Evolutionary conservation across 306 rosid species (phyloP), one percentile per base, ranked within the genome.

Genomic region (Alnus rubra): DNA sequence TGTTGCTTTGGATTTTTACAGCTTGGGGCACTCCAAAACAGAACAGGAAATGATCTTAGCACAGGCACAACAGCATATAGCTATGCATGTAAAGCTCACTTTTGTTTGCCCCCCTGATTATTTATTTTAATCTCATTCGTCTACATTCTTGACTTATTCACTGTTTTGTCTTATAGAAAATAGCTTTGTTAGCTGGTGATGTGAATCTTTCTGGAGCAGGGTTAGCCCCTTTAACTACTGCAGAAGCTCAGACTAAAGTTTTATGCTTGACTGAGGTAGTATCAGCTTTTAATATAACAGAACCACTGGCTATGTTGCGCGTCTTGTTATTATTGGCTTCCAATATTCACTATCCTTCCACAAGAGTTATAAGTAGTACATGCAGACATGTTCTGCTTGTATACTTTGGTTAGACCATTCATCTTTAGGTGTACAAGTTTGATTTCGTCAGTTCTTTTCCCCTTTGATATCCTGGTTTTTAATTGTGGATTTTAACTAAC

Each of bases 21-120:
- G 88, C 86, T 84, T 82, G 3, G 88, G 86, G 69, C 97, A 92
- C 75, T 83, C 93, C 76, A 90, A 87, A 92, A 80, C 93, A 74
- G 97, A 92, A 76, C 93, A 92, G 83, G 97, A 92, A 63, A 78
- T 86, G 83, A 78, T 90, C 47, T 84, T 90, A 77, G 89, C 85
- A 49, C 91, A 82, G 85, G 94, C 94, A 56, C 97, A 92, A 71
- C 94, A 92, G 85, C 93, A 90, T 81, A 88, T 90, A 77, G 91
- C 93, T 48, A 86, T 88, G 84, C 97, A 92, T 88, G 97, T 82
- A 75, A 78, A 80, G 59, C 75, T 44, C 28, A 37, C 42, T 10
- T 14, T 30, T 80, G 14, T 64, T 28, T 33, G 49, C 52, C 72
- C 49, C 50, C 77, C 48, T 79, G 4, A 44, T 62, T 73, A 53